Conservation (phyloP, 2,329 filamentous ascomycete genomes). For the Emergomyces pasteurianus region DNA sequence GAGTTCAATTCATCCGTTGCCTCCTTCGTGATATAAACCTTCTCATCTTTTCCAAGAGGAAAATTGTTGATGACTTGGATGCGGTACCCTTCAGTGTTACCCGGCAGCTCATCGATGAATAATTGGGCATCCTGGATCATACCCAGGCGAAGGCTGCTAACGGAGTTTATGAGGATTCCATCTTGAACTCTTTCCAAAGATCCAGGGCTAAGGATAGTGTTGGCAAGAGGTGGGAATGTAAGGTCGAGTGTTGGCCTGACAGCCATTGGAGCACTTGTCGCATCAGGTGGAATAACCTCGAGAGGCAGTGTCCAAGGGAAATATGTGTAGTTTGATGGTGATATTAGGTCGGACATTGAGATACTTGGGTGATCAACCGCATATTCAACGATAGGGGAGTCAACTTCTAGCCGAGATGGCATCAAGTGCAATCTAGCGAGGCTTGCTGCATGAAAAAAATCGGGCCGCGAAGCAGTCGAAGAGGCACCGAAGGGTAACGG, state of each 20-base stretch:
- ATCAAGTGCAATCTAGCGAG: slow-evolving; percentile 71
- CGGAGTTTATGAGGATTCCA: slow-evolving; percentile 48
- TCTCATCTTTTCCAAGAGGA: slow-evolving; percentile 75
- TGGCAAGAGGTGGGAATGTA: slow-evolving; percentile 48
- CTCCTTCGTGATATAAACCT: slow-evolving; percentile 67
- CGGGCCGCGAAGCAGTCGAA: slow-evolving; percentile 61
- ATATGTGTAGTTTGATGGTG: slow-evolving; percentile 65
- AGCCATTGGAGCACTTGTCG: slow-evolving; percentile 61
- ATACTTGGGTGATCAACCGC: slow-evolving; percentile 45
- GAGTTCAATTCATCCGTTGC: slow-evolving; percentile 53
- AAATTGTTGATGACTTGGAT: slow-evolving; percentile 73
- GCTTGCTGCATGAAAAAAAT: slow-evolving; percentile 81
- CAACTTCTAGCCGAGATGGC: slow-evolving; percentile 45
- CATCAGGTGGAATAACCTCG: slow-evolving; percentile 61
- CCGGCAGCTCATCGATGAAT: slow-evolving; percentile 10
- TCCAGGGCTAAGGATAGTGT: slow-evolving; percentile 34
- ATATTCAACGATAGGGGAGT: slow-evolving; percentile 45
- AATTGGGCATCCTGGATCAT: slow-evolving; percentile 37
- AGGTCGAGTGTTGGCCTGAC: slow-evolving; percentile 60
- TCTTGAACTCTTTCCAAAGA: slow-evolving; percentile 46
- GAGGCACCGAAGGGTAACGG: slow-evolving; percentile 60
- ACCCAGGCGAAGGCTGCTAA: slow-evolving; percentile 45
- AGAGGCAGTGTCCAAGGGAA: slow-evolving; percentile 88
- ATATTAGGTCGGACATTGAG: slow-evolving; percentile 41
- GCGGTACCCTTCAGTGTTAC: slow-evolving; percentile 27